phyloP scores from a whole-genome alignment of 164 flowering plant genomes.

The Stephania yunnanensis region DNA sequence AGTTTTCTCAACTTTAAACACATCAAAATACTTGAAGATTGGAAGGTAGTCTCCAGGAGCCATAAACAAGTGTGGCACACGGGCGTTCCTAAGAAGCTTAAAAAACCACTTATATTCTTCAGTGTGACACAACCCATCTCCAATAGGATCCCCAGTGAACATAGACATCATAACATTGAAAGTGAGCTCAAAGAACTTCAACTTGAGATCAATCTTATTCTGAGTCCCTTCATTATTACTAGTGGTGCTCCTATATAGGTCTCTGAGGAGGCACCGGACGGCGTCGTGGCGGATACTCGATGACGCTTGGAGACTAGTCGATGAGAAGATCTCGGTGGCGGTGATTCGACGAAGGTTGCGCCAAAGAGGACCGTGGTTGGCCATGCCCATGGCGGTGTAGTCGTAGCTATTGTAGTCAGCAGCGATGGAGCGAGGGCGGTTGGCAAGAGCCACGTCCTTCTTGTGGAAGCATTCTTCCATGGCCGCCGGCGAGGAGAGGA shows the following conservation, averaged over 20 bases:
- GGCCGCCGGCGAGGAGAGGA: conserved; percentile 4
- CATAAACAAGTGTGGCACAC: not conserved
- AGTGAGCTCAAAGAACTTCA: not conserved
- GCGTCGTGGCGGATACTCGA: not conserved
- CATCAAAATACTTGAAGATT: conserved; percentile 2
- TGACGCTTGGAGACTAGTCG: not conserved
- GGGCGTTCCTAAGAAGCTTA: not conserved
- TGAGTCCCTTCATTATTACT: too few species aligned
- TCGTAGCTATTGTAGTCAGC: not conserved
- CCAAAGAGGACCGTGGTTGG: not conserved
- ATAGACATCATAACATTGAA: too few species aligned
- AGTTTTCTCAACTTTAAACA: too few species aligned
- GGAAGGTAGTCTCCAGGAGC: not conserved
- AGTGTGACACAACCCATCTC: not conserved
- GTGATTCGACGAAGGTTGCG: conserved; percentile 4
- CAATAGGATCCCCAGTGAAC: not conserved
- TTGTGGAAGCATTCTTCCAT: conserved; percentile 6
- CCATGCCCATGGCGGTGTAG: not conserved
- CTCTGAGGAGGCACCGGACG: not conserved
- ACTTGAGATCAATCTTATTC: not conserved
- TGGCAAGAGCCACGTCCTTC: conserved; percentile 2
- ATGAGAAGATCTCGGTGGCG: conserved; percentile 5
- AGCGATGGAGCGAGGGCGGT: not conserved
- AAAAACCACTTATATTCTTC: not conserved
- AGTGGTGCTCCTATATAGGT: not conserved